Evolutionary conservation across 192 early-diverging fungal genomes (phyloP).

Genomic region (Backusella psychrophila): DNA sequence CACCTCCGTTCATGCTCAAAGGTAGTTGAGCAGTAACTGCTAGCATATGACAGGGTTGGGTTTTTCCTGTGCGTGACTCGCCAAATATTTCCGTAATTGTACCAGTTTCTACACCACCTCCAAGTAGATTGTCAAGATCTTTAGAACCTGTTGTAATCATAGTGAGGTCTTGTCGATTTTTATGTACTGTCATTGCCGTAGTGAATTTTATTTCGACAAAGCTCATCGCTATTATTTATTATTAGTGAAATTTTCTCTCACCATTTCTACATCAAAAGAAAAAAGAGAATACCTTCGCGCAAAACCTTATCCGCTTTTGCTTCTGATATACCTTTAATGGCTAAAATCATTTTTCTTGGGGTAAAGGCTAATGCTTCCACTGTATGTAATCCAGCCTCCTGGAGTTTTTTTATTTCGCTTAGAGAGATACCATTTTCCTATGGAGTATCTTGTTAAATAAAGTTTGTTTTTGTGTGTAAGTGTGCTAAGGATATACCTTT

Average conservation of each 20-base stretch:
- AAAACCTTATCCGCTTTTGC: conserved; percentile 94
- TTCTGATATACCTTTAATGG: conserved; percentile 94
- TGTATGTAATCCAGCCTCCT: conserved; percentile 82
- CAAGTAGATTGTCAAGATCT: conserved; percentile 87
- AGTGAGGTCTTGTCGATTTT: conserved; percentile 74
- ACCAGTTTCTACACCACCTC: conserved; percentile 95
- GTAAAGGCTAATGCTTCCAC: conserved; percentile 91
- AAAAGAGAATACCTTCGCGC: conserved; percentile 60
- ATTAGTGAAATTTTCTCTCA: not conserved
- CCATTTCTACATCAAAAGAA: not conserved
- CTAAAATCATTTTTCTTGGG: conserved; percentile 79
- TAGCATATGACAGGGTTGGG: conserved; percentile 91
- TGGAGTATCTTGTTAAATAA: not conserved
- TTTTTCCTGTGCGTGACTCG: conserved; percentile 97
- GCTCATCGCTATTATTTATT: conserved; percentile 63
- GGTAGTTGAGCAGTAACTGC: conserved; percentile 95
- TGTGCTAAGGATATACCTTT: not conserved
- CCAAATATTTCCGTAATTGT: conserved; percentile 97
- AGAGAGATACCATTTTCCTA: conserved; percentile 67
- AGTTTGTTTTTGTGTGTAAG: not conserved
- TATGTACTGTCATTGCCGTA: conserved; percentile 88
- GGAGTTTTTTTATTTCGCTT: conserved; percentile 80
- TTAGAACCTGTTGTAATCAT: conserved; percentile 87
- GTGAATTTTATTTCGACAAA: conserved; percentile 93
- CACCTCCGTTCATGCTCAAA: conserved; percentile 82